Percentiles rank a stretch among this genome's conserved stretches.
Conservation (phyloP, 805 yeast species). For the Ogataea pini region DNA sequence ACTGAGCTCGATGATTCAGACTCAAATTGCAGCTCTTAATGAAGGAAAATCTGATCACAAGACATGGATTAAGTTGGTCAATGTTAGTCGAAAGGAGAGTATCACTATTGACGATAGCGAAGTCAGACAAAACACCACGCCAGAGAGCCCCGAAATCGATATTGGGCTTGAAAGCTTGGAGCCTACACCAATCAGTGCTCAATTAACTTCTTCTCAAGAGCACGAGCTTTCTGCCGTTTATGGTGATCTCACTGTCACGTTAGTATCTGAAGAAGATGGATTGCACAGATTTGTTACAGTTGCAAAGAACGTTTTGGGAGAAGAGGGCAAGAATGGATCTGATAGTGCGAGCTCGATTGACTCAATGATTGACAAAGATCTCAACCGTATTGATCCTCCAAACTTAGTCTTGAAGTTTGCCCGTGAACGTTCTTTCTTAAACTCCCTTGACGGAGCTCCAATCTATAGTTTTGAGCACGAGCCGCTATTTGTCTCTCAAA, state of each 20-base stretch:
- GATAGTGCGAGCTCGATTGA: constrained; percentile 4
- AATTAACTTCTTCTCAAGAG: constrained; percentile 14
- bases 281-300: constrained; percentile 3
- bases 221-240: constrained; percentile 8
- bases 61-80: constrained; percentile 28
- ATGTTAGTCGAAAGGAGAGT: constrained; percentile 20
- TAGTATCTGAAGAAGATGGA: constrained; percentile 15
- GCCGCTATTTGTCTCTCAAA: constrained; percentile 13
- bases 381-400: constrained; percentile 18
- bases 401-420: constrained; percentile 24
- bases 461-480: constrained; percentile 14
- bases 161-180: constrained; percentile 11
- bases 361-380: constrained; percentile 15
- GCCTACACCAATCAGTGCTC: constrained; percentile 21
- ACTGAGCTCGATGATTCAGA: constrained; percentile 27
- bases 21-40: constrained; percentile 28
- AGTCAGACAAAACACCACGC: neutral
- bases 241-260: constrained; percentile 16
- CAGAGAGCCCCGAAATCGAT: neutral
- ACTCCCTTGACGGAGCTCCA: constrained; percentile 24
- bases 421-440: constrained; percentile 14
- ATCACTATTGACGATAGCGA: constrained; percentile 17
- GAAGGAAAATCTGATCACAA: constrained; percentile 14
- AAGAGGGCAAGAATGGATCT: neutral
- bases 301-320: constrained; percentile 8